Conservation (phyloP, 2,329 filamentous ascomycete genomes). For the Fusarium phyllophilum region DNA sequence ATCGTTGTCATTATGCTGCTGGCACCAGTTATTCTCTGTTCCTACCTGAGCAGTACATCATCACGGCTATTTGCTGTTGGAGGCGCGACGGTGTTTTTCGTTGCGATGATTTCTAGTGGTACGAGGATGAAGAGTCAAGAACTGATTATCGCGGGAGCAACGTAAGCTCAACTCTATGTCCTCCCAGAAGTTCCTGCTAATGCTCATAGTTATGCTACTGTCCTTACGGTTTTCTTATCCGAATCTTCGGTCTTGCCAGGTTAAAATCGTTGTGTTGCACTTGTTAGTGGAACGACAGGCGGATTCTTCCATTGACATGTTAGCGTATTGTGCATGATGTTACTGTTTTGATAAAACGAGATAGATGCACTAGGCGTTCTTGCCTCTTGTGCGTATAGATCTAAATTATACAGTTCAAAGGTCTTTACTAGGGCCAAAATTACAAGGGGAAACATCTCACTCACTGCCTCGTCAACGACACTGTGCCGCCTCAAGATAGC, state of each 20-base stretch:
- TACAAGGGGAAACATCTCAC: background rate
- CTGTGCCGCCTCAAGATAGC: no score
- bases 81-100: background rate
- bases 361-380: no score
- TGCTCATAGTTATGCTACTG: background rate
- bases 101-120: background rate
- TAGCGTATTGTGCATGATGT: background rate
- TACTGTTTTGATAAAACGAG: no score
- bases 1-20: background rate
- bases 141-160: background rate
- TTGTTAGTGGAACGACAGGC: fast-evolving
- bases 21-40: background rate
- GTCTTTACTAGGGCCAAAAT: background rate
- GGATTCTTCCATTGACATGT: background rate
- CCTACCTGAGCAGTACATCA: background rate
- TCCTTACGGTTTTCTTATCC: background rate
- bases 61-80: background rate
- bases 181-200: background rate
- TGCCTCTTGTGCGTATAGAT: fast-evolving
- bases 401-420: fast-evolving
- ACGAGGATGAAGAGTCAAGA: background rate
- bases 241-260: background rate
- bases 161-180: fast-evolving
- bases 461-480: background rate
- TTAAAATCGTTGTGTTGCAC: fast-evolving